Conservation (phyloP, 75 land plant genomes). For the Pinus taeda region DNA sequence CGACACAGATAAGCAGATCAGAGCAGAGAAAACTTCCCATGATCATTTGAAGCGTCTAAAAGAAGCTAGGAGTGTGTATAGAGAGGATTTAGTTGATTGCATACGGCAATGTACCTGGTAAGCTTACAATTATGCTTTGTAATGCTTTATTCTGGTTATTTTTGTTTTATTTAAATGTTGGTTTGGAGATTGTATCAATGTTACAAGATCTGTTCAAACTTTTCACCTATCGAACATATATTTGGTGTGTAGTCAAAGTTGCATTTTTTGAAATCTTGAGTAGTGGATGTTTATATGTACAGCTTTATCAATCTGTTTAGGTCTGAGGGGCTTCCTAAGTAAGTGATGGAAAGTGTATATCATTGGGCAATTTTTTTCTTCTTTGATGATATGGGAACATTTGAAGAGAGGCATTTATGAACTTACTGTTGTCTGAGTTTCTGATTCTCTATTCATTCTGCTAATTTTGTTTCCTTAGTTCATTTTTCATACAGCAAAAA, state of each 20-base stretch:
- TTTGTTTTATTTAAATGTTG: not conserved
- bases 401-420: not conserved
- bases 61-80: conserved; percentile 67
- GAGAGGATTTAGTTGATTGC: conserved; percentile 88
- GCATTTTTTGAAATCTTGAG: too few relatives aligned
- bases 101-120: conserved; percentile 94
- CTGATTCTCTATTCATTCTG: not conserved
- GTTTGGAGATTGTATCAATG: not conserved
- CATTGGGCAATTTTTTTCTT: not conserved
- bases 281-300: too few relatives aligned
- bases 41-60: conserved; percentile 79
- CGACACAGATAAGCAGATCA: conserved; percentile 90
- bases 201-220: not conserved
- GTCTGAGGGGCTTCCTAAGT: not conserved
- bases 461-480: not conserved
- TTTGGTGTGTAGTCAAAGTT: not conserved
- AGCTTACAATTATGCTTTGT: conserved; percentile 1
- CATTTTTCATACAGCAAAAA: not conserved
- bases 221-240: not conserved
- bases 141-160: not conserved
- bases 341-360: not conserved
- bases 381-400: not conserved
- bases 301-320: not conserved
- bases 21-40: conserved; percentile 54
- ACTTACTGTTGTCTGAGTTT: not conserved